Conservation (phyloP, 140 eudicot genomes). For the Bidens hawaiensis region DNA sequence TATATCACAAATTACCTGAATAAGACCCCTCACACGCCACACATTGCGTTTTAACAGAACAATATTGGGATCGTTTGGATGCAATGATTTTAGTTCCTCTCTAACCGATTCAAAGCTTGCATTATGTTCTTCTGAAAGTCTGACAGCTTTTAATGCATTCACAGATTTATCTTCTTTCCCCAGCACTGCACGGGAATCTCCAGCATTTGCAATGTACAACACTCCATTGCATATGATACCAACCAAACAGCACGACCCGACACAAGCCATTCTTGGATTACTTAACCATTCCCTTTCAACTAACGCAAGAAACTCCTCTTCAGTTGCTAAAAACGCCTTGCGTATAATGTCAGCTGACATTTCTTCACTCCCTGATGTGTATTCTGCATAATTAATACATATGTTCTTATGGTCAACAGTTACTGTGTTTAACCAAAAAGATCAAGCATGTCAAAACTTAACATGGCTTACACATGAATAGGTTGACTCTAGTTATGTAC, state of each 20-base stretch:
- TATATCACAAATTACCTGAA: slow-evolving; percentile 44
- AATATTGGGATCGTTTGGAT: slow-evolving; percentile 68
- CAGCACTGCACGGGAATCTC: slow-evolving; percentile 77
- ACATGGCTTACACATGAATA: background rate
- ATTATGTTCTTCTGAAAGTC: slow-evolving; percentile 74
- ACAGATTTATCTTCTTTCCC: slow-evolving; percentile 36
- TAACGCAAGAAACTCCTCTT: slow-evolving; percentile 56
- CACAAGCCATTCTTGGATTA: slow-evolving; percentile 64
- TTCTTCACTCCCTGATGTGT: slow-evolving; percentile 46
- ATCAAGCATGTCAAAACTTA: background rate
- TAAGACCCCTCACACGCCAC: slow-evolving; percentile 90
- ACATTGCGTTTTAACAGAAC: slow-evolving; percentile 63
- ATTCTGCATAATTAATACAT: slow-evolving; percentile 50
- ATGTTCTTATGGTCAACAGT: background rate
- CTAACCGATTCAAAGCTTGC: slow-evolving; percentile 60
- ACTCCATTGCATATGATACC: slow-evolving; percentile 65
- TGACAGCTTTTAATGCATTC: slow-evolving; percentile 45
- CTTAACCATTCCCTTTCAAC: slow-evolving; percentile 53
- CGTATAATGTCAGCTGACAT: slow-evolving; percentile 67
- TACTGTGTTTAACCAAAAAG: background rate
- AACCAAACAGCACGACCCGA: slow-evolving; percentile 81
- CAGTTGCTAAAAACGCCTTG: slow-evolving; percentile 63
- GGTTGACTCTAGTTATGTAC: background rate
- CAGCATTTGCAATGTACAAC: slow-evolving; percentile 74
- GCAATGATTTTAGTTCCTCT: slow-evolving; percentile 52